Conservation (phyloP, 257 asterid genomes). For the Petunia axillaris region DNA sequence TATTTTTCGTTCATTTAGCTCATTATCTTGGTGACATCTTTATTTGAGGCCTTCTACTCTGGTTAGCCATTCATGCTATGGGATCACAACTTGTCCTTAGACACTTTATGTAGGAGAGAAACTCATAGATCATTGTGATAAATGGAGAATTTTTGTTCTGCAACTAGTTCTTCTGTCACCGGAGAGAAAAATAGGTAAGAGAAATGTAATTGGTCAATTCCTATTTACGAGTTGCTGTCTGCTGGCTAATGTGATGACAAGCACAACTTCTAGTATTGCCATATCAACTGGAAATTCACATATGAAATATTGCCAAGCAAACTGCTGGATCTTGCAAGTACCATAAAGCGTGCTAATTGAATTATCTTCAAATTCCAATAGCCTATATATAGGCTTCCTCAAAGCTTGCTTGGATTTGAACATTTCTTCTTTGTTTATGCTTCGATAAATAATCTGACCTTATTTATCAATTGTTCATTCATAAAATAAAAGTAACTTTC, state of each 20-base stretch:
- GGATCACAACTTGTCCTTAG: neutral
- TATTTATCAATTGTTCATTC: neutral
- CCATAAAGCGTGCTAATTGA: neutral
- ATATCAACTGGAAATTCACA: neutral
- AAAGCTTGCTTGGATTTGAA: no score
- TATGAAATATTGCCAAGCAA: neutral
- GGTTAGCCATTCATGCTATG: neutral
- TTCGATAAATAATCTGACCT: neutral
- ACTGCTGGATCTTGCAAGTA: neutral
- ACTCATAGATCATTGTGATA: neutral
- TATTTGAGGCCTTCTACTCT: neutral
- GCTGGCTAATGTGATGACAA: neutral
- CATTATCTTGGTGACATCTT: neutral
- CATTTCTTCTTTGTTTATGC: neutral
- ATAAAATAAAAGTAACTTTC: neutral
- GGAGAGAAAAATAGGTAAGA: neutral
- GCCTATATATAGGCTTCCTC: neutral
- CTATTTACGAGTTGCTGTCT: neutral
- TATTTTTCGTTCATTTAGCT: conserved; percentile 21
- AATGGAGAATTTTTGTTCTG: neutral
- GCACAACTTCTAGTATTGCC: neutral
- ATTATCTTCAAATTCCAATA: neutral
- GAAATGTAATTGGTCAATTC: neutral
- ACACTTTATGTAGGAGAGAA: neutral
- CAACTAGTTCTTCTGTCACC: neutral